Conservation (phyloP, 306 rosid species). For the Prunus campanulata region DNA sequence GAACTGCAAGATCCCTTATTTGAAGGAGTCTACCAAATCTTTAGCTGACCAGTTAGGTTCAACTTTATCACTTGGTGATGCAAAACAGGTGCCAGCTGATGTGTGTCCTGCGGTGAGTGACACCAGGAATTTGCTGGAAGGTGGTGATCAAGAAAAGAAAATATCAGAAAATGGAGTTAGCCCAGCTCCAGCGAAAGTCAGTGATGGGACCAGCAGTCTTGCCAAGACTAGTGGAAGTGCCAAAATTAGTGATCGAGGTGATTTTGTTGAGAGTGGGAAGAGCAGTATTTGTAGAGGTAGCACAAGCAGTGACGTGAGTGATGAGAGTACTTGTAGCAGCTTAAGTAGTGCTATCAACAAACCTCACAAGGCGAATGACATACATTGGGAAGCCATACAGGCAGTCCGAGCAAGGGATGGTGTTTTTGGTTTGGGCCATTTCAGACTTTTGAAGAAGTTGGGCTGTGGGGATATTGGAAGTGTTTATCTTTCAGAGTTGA, state of each 20-base stretch:
- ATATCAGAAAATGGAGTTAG: conserved; percentile 15
- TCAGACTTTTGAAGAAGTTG: conserved; percentile 49
- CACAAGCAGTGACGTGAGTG: conserved; percentile 53
- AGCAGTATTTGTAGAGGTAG: conserved; percentile 59
- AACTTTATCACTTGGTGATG: conserved; percentile 31
- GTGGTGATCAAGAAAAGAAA: conserved; percentile 32
- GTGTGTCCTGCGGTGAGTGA: conserved; percentile 4
- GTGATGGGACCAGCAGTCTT: conserved; percentile 37
- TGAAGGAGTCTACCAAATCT: conserved; percentile 19
- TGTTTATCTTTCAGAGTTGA: conserved; percentile 51
- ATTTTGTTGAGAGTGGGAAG: conserved; percentile 52
- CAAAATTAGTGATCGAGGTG: conserved; percentile 34
- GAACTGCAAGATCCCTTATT: conserved; percentile 12
- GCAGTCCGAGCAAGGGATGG: conserved; percentile 46
- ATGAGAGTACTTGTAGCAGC: conserved; percentile 58
- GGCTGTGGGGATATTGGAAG: conserved; percentile 62
- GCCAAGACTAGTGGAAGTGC: conserved; percentile 42
- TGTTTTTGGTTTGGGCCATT: conserved; percentile 43
- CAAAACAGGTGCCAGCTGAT: conserved; percentile 23
- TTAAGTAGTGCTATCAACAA: conserved; percentile 50
- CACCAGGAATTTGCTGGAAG: conserved; percentile 9
- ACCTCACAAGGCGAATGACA: conserved; percentile 58
- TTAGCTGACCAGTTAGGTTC: conserved; percentile 30
- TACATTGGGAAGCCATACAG: conserved; percentile 55
- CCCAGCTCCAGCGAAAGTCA: conserved; percentile 31